These are phyloP conservation scores for Nelumbo lutea DNA, from an alignment of 164 flowering plant species.

Conservation along the genomic window DNA sequence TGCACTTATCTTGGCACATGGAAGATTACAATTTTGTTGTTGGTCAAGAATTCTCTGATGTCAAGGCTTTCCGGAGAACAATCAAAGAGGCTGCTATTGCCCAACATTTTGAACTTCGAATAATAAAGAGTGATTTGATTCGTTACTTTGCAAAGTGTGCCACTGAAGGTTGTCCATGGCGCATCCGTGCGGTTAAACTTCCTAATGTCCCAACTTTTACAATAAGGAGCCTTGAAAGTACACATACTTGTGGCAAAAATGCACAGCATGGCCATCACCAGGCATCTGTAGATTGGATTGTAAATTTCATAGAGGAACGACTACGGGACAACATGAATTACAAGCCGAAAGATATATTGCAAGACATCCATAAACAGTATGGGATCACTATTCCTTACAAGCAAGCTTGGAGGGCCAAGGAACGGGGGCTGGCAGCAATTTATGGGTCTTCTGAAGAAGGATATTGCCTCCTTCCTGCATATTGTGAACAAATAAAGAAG, in stretches of 20 bases:
- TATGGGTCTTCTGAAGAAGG: slow-evolving; percentile 87
- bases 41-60: slow-evolving; percentile 87
- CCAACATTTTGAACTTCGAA: slow-evolving; percentile 79
- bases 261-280: slow-evolving; percentile 80
- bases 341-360: slow-evolving; percentile 86
- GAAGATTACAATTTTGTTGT: slow-evolving; percentile 49
- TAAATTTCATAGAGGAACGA: slow-evolving; percentile 59
- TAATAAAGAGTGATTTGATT: slow-evolving; percentile 61
- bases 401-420: slow-evolving; percentile 94
- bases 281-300: slow-evolving; percentile 91
- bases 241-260: slow-evolving; percentile 74
- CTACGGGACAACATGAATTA: slow-evolving; percentile 63
- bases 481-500: slow-evolving; percentile 61
- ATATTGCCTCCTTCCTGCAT: slow-evolving; percentile 66
- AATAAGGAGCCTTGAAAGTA: slow-evolving; percentile 71
- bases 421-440: slow-evolving; percentile 69
- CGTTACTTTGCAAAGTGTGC: slow-evolving; percentile 90
- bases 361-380: slow-evolving; percentile 63
- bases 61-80: slow-evolving; percentile 64
- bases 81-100: slow-evolving; percentile 87
- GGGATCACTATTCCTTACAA: slow-evolving; percentile 84
- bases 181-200: slow-evolving; percentile 79
- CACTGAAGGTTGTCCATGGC: slow-evolving; percentile 89
- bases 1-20: slow-evolving; percentile 21
- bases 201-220: slow-evolving; percentile 65